Percentiles rank a stretch among this genome's conserved stretches.
phyloP scores from a whole-genome alignment of 2,329 filamentous ascomycete species.

The Trichoderma pleuroti region DNA sequence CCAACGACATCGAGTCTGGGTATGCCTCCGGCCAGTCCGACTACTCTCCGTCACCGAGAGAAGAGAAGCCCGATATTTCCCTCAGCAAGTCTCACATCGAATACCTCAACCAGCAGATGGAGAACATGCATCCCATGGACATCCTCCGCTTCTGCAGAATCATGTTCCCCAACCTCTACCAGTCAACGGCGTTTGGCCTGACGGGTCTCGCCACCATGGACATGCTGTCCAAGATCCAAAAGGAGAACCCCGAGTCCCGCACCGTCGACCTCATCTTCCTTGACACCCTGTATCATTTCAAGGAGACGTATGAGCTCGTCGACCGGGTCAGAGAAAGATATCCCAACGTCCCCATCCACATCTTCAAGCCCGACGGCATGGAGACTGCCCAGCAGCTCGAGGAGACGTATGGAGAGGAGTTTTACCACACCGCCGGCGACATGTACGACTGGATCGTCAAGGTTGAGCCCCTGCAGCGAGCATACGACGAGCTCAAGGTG shows the following conservation, averaged over 20 bases:
- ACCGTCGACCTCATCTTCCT: slow-evolving; percentile 71
- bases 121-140: slow-evolving; percentile 83
- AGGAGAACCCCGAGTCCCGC: slow-evolving; percentile 57
- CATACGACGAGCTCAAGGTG: slow-evolving; percentile 82
- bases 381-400: slow-evolving; percentile 75
- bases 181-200: slow-evolving; percentile 79
- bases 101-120: slow-evolving; percentile 85
- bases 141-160: slow-evolving; percentile 89
- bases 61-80: slow-evolving; percentile 62
- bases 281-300: slow-evolving; percentile 79
- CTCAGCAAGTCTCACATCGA: slow-evolving; percentile 86
- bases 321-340: slow-evolving; percentile 74
- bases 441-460: slow-evolving; percentile 97
- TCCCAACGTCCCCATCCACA: slow-evolving; percentile 74
- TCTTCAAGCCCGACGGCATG: slow-evolving; percentile 80
- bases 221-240: slow-evolving; percentile 74
- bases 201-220: slow-evolving; percentile 80
- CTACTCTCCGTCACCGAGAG: slow-evolving; percentile 36
- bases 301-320: slow-evolving; percentile 70
- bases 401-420: slow-evolving; percentile 70
- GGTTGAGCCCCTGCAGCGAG: slow-evolving; percentile 91
- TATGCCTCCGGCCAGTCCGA: slow-evolving; percentile 62
- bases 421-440: slow-evolving; percentile 84
- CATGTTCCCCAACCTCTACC: slow-evolving; percentile 84
- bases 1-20: slow-evolving; percentile 68